Evolutionary conservation across 1,284 basidiomycete genomes (phyloP).

Genomic region (Volvariella volvacea): DNA sequence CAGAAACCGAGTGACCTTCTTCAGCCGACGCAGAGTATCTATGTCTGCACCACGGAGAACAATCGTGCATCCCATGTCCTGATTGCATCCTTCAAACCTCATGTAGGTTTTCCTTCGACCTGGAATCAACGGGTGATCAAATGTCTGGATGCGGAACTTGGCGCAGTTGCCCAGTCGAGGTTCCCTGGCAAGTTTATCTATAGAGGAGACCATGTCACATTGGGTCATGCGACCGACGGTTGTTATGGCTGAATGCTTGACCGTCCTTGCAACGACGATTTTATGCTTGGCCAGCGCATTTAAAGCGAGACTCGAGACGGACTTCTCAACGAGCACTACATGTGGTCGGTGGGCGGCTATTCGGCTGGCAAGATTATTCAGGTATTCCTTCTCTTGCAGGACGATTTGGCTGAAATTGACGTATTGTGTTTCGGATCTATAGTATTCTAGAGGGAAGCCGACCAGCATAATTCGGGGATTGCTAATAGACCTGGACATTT

Average conservation of each 20-base stretch:
- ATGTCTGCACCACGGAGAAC: slow-evolving; percentile 87
- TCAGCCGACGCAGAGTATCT: slow-evolving; percentile 76
- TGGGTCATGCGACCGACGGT: slow-evolving; percentile 93
- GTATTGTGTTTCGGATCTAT: slow-evolving; percentile 90
- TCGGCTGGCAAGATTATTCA: slow-evolving; percentile 82
- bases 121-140: slow-evolving; percentile 88
- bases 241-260: slow-evolving; percentile 84
- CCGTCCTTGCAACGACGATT: slow-evolving; percentile 86
- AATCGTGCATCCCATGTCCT: slow-evolving; percentile 91
- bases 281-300: slow-evolving; percentile 85
- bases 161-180: slow-evolving; percentile 87
- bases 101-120: slow-evolving; percentile 92
- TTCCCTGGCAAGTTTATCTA: slow-evolving; percentile 89
- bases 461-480: slow-evolving; percentile 94
- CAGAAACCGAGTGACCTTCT: slow-evolving; percentile 89
- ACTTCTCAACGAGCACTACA: slow-evolving; percentile 87
- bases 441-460: slow-evolving; percentile 94
- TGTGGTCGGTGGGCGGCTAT: slow-evolving; percentile 91
- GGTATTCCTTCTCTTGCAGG: slow-evolving; percentile 92
- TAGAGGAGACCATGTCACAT: slow-evolving; percentile 91
- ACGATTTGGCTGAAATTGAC: slow-evolving; percentile 91
- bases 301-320: slow-evolving; percentile 88
- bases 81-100: slow-evolving; percentile 93
- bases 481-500: slow-evolving; percentile 64
- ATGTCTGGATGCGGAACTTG: slow-evolving; percentile 89